These are phyloP conservation scores for Pulicaria dysenterica DNA, from an alignment of 129 eudicot genomes.

Conservation along the genomic window DNA sequence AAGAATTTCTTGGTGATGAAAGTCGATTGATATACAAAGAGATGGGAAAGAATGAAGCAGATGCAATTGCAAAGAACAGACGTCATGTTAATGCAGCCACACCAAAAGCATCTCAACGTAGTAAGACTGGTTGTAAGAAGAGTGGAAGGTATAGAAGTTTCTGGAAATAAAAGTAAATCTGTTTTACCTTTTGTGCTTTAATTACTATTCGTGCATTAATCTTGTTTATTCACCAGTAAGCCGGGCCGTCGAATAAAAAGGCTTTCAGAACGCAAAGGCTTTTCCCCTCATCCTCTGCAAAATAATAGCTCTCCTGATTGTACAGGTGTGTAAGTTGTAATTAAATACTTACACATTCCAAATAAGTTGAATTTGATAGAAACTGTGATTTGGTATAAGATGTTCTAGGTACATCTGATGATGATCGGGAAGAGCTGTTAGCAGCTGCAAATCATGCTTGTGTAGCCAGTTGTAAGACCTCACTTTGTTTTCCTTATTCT, in stretches of 20 bases:
- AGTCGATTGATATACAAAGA: slow-evolving; percentile 49
- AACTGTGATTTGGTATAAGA: background rate
- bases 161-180: background rate
- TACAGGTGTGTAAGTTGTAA: slow-evolving; percentile 44
- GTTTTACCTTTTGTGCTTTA: slow-evolving; percentile 19
- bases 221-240: slow-evolving; percentile 48
- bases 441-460: slow-evolving; percentile 73
- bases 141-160: slow-evolving; percentile 59
- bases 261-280: slow-evolving; percentile 71
- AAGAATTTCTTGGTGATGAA: slow-evolving; percentile 73
- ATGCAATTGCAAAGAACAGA: slow-evolving; percentile 53
- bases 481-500: background rate
- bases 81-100: slow-evolving; percentile 35
- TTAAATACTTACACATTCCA: background rate
- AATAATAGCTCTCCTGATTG: slow-evolving; percentile 54
- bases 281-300: slow-evolving; percentile 56
- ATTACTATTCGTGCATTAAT: background rate
- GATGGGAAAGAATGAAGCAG: slow-evolving; percentile 35
- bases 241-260: slow-evolving; percentile 75
- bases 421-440: slow-evolving; percentile 78
- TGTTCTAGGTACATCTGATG: slow-evolving; percentile 71
- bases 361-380: background rate
- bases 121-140: slow-evolving; percentile 63
- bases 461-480: slow-evolving; percentile 54
- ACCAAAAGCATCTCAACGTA: slow-evolving; percentile 51